Percentiles rank a stretch among this genome's conserved stretches.
phyloP scores from a whole-genome alignment of 1,284 basidiomycete genomes.

The Irpex lacteus region DNA sequence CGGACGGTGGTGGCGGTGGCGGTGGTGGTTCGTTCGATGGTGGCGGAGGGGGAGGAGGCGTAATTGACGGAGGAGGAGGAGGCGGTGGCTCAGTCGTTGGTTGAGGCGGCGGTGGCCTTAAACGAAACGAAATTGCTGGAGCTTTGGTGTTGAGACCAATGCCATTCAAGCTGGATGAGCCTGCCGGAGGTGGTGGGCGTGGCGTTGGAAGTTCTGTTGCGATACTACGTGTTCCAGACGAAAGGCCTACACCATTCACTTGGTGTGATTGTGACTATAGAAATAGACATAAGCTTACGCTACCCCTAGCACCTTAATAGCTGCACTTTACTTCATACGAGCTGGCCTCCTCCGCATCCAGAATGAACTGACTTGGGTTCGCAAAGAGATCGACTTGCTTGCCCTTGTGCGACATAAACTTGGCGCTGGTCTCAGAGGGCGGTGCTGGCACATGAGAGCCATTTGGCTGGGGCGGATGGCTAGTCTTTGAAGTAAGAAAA shows the following conservation, averaged over 20 bases:
- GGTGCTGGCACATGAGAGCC: slow-evolving; percentile 23
- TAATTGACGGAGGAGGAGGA: slow-evolving; percentile 27
- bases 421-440: slow-evolving; percentile 28
- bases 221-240: slow-evolving; percentile 9
- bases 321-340: slow-evolving; percentile 24
- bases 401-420: slow-evolving; percentile 27
- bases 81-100: slow-evolving; percentile 23
- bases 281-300: slow-evolving; percentile 24
- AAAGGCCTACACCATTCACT: slow-evolving; percentile 26
- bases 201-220: slow-evolving; percentile 13
- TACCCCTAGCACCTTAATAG: slow-evolving; percentile 16
- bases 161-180: slow-evolving; percentile 13
- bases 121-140: slow-evolving; percentile 27
- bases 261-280: slow-evolving; percentile 22
- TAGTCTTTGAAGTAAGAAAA: slow-evolving; percentile 25
- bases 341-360: slow-evolving; percentile 6
- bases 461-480: slow-evolving; percentile 21
- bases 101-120: slow-evolving; percentile 23
- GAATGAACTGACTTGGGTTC: slow-evolving; percentile 9
- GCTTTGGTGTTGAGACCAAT: slow-evolving; percentile 22
- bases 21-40: slow-evolving; percentile 15
- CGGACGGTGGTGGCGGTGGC: slow-evolving; percentile 18
- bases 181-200: slow-evolving; percentile 4
- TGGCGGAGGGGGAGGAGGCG: slow-evolving; percentile 23
- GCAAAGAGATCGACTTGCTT: slow-evolving; percentile 31